phyloP scores from a whole-genome alignment of 2,329 filamentous ascomycete species.

The Penicillium crustosum region DNA sequence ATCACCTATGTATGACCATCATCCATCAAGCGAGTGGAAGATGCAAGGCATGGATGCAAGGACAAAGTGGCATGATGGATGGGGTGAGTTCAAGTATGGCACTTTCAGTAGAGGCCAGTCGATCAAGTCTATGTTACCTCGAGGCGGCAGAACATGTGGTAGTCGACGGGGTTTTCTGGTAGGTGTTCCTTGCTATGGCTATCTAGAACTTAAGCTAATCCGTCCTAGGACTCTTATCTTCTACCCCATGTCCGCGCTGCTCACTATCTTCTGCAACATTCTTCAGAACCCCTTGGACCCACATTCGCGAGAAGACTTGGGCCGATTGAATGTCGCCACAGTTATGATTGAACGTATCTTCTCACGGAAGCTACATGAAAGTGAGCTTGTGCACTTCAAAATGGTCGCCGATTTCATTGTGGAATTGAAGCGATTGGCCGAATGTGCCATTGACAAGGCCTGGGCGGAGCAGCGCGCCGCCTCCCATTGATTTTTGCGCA shows the following conservation, averaged over 20 bases:
- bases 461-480: slow-evolving; percentile 29
- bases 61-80: slow-evolving; percentile 40
- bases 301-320: slow-evolving; percentile 48
- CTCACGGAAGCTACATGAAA: slow-evolving; percentile 29
- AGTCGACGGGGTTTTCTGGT: slow-evolving; percentile 54
- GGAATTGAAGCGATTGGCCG: slow-evolving; percentile 47
- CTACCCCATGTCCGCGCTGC: slow-evolving; percentile 56
- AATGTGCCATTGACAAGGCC: slow-evolving; percentile 46
- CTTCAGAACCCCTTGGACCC: slow-evolving; percentile 50
- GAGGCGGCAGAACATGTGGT: slow-evolving; percentile 46
- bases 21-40: slow-evolving; percentile 58
- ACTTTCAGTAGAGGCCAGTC: slow-evolving; percentile 56
- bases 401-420: slow-evolving; percentile 47
- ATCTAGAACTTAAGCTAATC: neutral
- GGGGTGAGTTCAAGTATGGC: slow-evolving; percentile 55
- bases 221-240: slow-evolving; percentile 53
- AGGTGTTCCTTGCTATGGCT: slow-evolving; percentile 17
- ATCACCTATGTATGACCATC: slow-evolving; percentile 55
- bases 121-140: slow-evolving; percentile 55
- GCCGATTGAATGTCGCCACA: slow-evolving; percentile 46
- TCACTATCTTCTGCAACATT: slow-evolving; percentile 58
- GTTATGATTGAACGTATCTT: slow-evolving; percentile 46
- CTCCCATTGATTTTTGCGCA: neutral
- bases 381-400: slow-evolving; percentile 44
- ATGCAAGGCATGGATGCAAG: slow-evolving; percentile 46